Conservation (phyloP, 2,329 filamentous ascomycete species). For the Cladosporium sp. region DNA sequence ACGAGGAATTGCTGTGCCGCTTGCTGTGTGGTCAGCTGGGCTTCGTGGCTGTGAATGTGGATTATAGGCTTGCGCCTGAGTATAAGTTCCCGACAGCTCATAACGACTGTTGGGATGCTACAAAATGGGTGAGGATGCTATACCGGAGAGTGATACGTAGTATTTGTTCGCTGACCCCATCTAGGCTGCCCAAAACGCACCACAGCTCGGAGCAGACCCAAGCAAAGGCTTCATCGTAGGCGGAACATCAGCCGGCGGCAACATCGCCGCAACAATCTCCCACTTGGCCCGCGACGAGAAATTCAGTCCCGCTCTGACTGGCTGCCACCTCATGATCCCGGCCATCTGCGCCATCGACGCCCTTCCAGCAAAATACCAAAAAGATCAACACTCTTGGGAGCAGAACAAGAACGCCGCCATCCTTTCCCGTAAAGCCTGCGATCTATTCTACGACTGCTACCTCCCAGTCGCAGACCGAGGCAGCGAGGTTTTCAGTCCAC, state of each 20-base stretch:
- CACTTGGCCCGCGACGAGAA: constrained; percentile 40
- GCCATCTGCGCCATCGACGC: constrained; percentile 39
- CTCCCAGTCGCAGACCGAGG: constrained; percentile 1
- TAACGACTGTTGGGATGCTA: constrained; percentile 45
- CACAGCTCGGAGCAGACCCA: constrained; percentile 33
- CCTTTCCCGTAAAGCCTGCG: constrained; percentile 20
- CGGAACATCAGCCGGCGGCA: constrained; percentile 50
- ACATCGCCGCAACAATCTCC: constrained; percentile 45
- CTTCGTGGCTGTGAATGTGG: constrained; percentile 44
- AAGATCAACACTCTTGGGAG: constrained; percentile 36
- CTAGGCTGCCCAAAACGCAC: constrained; percentile 27
- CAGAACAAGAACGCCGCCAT: constrained; percentile 38
- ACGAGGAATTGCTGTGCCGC: constrained; percentile 40
- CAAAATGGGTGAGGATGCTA: constrained; percentile 37
- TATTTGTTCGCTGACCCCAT: background rate
- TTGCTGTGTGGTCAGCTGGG: constrained; percentile 34
- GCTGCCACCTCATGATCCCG: constrained; percentile 44
- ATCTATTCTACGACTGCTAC: constrained; percentile 18
- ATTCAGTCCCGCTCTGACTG: constrained; percentile 41
- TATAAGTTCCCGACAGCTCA: constrained; percentile 46
- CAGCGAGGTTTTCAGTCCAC: constrained; percentile 25
- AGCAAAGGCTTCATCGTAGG: constrained; percentile 46
- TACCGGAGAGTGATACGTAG: no score
- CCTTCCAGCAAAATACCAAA: constrained; percentile 36
- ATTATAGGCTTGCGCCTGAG: constrained; percentile 50